Evolutionary conservation across 129 eudicot genomes (phyloP).

Genomic region (Centaurea solstitialis): DNA sequence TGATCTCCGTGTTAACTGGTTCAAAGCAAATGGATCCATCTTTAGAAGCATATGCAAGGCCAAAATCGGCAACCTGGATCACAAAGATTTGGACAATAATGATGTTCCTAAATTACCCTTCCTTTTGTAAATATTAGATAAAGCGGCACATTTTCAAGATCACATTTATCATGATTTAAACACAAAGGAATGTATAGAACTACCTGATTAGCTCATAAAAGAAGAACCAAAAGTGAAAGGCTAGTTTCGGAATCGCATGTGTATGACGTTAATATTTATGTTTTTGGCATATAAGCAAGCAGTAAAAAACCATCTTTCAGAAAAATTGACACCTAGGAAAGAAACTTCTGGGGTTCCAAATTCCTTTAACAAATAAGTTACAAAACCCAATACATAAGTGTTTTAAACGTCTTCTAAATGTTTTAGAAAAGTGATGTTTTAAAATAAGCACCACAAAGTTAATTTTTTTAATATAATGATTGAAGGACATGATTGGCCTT

Average conservation of each 20-base stretch:
- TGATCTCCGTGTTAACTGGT: conserved; percentile 84
- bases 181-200: neutral
- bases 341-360: no score
- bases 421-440: neutral
- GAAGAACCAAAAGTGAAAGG: neutral
- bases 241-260: neutral
- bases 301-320: no score
- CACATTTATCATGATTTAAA: neutral
- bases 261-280: no score
- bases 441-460: conserved; percentile 14
- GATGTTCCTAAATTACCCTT: neutral
- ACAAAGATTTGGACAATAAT: conserved; percentile 7
- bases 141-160: neutral
- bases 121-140: neutral
- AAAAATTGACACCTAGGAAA: neutral
- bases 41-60: conserved; percentile 88
- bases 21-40: conserved; percentile 89
- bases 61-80: conserved; percentile 94
- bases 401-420: neutral
- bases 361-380: neutral
- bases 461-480: neutral
- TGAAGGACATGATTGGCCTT: conserved; percentile 18
- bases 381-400: neutral
- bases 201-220: neutral
- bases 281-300: neutral